Evolutionary conservation across 1,284 basidiomycete species (phyloP).

Genomic region (Neonothopanus nambi): DNA sequence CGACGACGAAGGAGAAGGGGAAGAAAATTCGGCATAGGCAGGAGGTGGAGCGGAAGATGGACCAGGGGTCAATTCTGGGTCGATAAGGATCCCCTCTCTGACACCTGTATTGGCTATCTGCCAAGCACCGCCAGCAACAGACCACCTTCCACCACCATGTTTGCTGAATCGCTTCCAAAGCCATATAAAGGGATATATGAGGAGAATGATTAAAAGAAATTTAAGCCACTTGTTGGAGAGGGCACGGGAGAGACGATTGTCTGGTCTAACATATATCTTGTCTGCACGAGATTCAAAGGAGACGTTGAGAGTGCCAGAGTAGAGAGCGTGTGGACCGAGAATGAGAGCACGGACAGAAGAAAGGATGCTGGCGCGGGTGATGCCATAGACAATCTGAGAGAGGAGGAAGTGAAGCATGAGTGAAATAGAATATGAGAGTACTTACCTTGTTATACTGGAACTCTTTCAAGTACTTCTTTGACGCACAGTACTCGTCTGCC

Average conservation of each 20-base stretch:
- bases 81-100: not conserved
- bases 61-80: not conserved
- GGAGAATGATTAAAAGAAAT: constrained; percentile 50
- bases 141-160: constrained; percentile 55
- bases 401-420: not conserved
- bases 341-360: constrained; percentile 46
- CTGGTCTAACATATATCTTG: constrained; percentile 49
- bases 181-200: constrained; percentile 69
- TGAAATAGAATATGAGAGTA: not conserved
- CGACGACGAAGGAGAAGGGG: constrained; percentile 16
- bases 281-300: constrained; percentile 36
- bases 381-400: constrained; percentile 56
- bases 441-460: constrained; percentile 60
- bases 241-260: constrained; percentile 49
- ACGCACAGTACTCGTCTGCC: constrained; percentile 71
- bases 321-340: constrained; percentile 34
- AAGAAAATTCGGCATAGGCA: constrained; percentile 14
- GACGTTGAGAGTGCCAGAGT: constrained; percentile 44
- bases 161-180: constrained; percentile 50
- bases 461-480: constrained; percentile 61
- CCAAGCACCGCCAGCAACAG: constrained; percentile 59
- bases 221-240: constrained; percentile 54
- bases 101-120: constrained; percentile 30
- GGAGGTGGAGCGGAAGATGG: constrained; percentile 16
- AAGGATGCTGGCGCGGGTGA: constrained; percentile 52